Evolutionary conservation across 1,139 yeast species (phyloP).

Genomic region (Debaryomycetaceae sp.): DNA sequence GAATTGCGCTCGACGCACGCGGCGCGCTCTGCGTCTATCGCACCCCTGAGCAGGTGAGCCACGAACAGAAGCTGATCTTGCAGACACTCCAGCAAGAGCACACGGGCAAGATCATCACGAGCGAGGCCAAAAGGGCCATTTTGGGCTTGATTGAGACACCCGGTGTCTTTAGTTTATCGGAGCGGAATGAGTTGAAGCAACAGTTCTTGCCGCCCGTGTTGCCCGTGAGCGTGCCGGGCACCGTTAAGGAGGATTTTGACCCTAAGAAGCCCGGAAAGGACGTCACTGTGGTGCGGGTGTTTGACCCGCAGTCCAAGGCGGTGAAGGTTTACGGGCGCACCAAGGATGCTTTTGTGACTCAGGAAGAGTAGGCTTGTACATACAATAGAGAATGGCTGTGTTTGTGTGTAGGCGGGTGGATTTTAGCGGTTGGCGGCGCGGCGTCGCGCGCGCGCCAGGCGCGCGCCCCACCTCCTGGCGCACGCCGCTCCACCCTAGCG

Average conservation of each 20-base stretch:
- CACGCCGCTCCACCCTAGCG: too few species aligned
- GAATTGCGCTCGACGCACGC: conserved; percentile 25
- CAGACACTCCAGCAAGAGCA: conserved; percentile 18
- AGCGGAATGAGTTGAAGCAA: conserved; percentile 20
- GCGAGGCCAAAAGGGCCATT: conserved; percentile 23
- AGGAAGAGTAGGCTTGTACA: conserved; percentile 3
- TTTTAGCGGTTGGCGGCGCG: too few species aligned
- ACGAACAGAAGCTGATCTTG: conserved; percentile 18
- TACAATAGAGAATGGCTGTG: too few species aligned
- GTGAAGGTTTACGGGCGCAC: conserved; percentile 35
- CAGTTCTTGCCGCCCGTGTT: conserved; percentile 31
- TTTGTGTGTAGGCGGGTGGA: too few species aligned
- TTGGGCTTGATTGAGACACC: conserved; percentile 28
- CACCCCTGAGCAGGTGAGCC: conserved; percentile 15
- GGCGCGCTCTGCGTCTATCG: conserved; percentile 23
- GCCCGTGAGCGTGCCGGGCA: conserved; percentile 33
- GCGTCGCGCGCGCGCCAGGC: too few species aligned
- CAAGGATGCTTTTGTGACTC: conserved; percentile 23
- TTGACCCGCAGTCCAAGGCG: conserved; percentile 25
- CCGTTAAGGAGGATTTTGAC: conserved; percentile 25
- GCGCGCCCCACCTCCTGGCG: too few species aligned
- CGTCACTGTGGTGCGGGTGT: conserved; percentile 28
- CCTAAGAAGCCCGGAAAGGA: conserved; percentile 31
- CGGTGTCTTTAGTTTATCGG: conserved; percentile 26
- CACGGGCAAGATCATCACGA: conserved; percentile 19